Conservation (phyloP, 192 early-diverging fungal genomes). For the Coemansia sp. region DNA sequence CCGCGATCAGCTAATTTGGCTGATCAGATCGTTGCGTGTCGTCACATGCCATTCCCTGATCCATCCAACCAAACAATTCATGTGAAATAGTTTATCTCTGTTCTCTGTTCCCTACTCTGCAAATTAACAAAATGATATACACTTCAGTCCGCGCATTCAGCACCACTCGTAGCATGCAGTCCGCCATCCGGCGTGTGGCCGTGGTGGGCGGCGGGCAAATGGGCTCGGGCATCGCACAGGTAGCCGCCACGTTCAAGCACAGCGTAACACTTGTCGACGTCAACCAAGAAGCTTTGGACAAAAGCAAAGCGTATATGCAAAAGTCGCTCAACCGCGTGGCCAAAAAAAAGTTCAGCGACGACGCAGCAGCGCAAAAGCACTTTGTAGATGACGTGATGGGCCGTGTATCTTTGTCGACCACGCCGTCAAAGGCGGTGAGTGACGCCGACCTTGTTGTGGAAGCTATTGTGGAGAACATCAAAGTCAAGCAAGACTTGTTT, state of each 20-base stretch:
- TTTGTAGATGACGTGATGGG: conserved; percentile 73
- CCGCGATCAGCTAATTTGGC: too few relatives aligned
- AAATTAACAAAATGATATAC: not conserved
- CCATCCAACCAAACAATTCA: too few relatives aligned
- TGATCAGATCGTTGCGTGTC: too few relatives aligned
- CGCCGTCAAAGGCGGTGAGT: conserved; percentile 60
- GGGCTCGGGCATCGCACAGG: conserved; percentile 88
- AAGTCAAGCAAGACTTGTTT: conserved; percentile 84
- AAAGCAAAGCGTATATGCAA: conserved; percentile 79
- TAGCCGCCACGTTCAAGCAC: conserved; percentile 77
- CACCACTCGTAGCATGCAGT: not conserved
- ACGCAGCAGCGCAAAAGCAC: conserved; percentile 58
- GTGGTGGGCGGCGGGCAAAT: conserved; percentile 87
- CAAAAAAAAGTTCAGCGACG: conserved; percentile 82
- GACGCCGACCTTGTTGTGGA: conserved; percentile 85
- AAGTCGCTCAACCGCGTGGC: conserved; percentile 86
- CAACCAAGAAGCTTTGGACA: conserved; percentile 65
- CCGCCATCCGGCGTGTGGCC: conserved; percentile 56
- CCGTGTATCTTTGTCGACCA: conserved; percentile 67
- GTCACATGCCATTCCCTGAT: too few relatives aligned
- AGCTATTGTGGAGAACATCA: conserved; percentile 94
- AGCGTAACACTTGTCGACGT: conserved; percentile 88
- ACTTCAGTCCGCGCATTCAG: not conserved
- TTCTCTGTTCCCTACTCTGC: not conserved
- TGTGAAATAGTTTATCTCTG: not conserved